A percentile compares a stretch with the other conserved stretches of the same genome.
These are phyloP conservation scores for Pleurotus giganteus DNA, from an alignment of 768 basidiomycete species.

Conservation along the genomic window DNA sequence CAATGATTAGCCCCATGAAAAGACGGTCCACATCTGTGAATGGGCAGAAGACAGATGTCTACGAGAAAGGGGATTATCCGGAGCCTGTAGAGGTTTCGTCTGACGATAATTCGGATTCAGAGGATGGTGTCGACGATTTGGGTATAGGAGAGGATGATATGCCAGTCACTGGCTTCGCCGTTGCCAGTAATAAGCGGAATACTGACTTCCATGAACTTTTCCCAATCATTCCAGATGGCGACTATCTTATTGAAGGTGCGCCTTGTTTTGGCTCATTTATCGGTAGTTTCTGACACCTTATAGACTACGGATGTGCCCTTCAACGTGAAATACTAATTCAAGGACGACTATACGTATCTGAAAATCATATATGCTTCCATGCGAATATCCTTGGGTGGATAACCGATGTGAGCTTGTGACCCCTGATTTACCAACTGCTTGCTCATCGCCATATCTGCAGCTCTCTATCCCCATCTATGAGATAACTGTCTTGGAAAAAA, in stretches of 20 bases:
- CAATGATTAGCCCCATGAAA: conserved; percentile 8
- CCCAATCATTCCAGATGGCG: conserved; percentile 84
- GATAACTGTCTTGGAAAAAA: conserved; percentile 86
- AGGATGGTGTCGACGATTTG: conserved; percentile 30
- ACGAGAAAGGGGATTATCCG: conserved; percentile 23
- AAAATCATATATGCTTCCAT: conserved; percentile 99
- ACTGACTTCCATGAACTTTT: conserved; percentile 96
- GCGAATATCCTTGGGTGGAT: conserved; percentile 99
- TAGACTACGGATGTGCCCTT: conserved; percentile 97
- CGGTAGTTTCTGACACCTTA: not conserved
- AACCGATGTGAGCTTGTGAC: conserved; percentile 83
- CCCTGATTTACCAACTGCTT: not conserved
- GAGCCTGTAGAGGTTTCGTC: conserved; percentile 22
- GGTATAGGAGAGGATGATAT: conserved; percentile 71
- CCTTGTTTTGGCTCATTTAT: conserved; percentile 11
- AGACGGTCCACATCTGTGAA: conserved; percentile 24
- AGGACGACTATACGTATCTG: conserved; percentile 94
- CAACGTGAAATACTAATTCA: conserved; percentile 97
- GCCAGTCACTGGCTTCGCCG: conserved; percentile 94
- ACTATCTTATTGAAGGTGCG: conserved; percentile 96
- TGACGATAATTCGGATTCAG: conserved; percentile 21
- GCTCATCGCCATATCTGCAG: conserved; percentile 33
- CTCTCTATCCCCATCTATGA: conserved; percentile 87
- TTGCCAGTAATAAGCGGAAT: conserved; percentile 92
- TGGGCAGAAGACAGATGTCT: conserved; percentile 30